Evolutionary conservation across 2,329 filamentous ascomycete genomes (phyloP), one percentile per base, ranked within the genome.

Genomic region (Nigrospora sphaerica): DNA sequence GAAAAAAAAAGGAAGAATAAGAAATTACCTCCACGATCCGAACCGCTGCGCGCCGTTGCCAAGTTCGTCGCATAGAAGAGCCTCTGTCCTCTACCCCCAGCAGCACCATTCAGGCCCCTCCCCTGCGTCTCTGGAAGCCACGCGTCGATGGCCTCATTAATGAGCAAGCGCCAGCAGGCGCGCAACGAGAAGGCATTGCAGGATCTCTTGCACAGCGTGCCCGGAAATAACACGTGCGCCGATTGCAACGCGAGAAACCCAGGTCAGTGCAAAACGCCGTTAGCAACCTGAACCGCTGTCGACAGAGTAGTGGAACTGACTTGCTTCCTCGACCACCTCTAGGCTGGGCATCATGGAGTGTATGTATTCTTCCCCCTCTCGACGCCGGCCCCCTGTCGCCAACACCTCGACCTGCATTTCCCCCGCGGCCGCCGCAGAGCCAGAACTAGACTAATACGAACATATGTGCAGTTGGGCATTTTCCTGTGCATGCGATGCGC

Each of bases 401-500:
- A 9, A 28, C 23, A 28, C 23, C 23, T 6, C 23, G 23, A 2
- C 23, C 23, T 28, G 23, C 23, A 10, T 6, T 28, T 28, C 10
- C 5, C 23, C 6, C 44, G 45, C 39, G 33, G 31, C 32, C 17
- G n/a, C 17, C 14, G 14, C 39, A n/a, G 42, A 38, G 16, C 17
- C 23, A 39, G 19, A 46, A 51, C 32, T 18, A 19, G 43, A 36
- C 45, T 40, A 45, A 51, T 32, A 18, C 35, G 42, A 39, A 42
- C 47, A 55, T 59, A 52, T 36, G 23, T 53, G 39, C 62, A 96
- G 88, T 73, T 98, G 69, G 93, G 93, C 49, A 82, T 97, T 54
- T 98, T 98, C 65, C 75, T 98, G 43, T 98, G 93, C 71, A 95
- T 98, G 87, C 88, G 93, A 64, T 98, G 93, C 74, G 93, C 91